Percentiles rank a stretch among this genome's conserved stretches.
These are phyloP conservation scores for Thalassiosira mediterranea DNA, from an alignment of 352 stramenopile genomes.

Conservation along the genomic window DNA sequence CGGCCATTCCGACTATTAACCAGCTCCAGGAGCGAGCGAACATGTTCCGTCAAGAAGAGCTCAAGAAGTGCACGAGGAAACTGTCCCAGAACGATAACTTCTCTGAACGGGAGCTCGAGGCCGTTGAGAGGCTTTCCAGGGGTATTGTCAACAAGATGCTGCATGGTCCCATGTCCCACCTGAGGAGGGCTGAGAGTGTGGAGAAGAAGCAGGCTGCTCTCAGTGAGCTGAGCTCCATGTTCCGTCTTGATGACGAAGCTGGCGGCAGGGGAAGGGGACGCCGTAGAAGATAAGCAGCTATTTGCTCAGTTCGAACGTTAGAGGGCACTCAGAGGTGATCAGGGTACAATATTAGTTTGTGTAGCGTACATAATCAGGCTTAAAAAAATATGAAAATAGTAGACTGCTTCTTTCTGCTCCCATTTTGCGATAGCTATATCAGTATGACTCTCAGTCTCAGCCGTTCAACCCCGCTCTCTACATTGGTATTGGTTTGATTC, in stretches of 20 bases:
- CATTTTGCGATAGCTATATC: too few relatives aligned
- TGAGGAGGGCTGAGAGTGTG: slow-evolving; percentile 83
- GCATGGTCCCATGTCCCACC: slow-evolving; percentile 87
- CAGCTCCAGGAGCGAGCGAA: slow-evolving; percentile 89
- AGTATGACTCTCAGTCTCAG: too few relatives aligned
- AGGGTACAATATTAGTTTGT: too few relatives aligned
- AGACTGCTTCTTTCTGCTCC: too few relatives aligned
- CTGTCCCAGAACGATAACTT: slow-evolving; percentile 83
- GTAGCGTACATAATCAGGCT: too few relatives aligned
- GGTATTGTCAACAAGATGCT: slow-evolving; percentile 91
- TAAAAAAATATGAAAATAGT: too few relatives aligned
- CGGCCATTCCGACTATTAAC: slow-evolving; percentile 88
- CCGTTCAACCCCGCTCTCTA: too few relatives aligned
- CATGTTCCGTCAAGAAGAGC: slow-evolving; percentile 84
- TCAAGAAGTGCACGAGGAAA: slow-evolving; percentile 85
- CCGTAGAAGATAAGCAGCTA: too few relatives aligned
- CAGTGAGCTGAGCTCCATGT: slow-evolving; percentile 84
- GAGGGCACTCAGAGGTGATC: too few relatives aligned
- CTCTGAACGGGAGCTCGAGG: slow-evolving; percentile 86
- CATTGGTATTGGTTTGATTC: too few relatives aligned
- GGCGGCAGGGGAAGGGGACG: slow-evolving; percentile 39
- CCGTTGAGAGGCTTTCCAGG: slow-evolving; percentile 85
- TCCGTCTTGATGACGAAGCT: slow-evolving; percentile 78
- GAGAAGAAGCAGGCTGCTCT: slow-evolving; percentile 79
- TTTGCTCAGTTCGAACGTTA: too few relatives aligned